Base-by-base conservation (phyloP, 148 eudicot species). In the Tetragonia tetragonoides region DNA sequence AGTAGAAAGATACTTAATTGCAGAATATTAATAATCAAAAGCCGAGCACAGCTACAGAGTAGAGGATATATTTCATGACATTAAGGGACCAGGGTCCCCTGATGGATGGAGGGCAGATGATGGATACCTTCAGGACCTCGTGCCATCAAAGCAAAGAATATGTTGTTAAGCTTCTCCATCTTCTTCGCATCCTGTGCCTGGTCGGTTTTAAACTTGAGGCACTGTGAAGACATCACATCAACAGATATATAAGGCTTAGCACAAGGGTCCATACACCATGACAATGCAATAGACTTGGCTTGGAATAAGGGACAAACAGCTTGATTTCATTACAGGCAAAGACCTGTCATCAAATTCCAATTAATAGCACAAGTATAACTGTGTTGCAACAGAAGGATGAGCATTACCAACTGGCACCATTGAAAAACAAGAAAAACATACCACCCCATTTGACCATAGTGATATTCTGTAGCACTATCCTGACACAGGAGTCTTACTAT, bases 111-210 rank as follows among this genome's bases (percentile, higher is more conserved):
- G 28, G 70, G 62, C 20, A 66, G 57, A 73, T 21, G 56, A 61
- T 44, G 46, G 10, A 72, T 87, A 92, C 97, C 95, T 81, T 95
- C 96, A 73, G 97, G 97, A 77, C 96, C 96, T n/a, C 95, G 97
- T 80, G 98, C 91, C 98, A 88, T 89, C 84, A 92, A 72, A 64
- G 89, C 84, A 77, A 95, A 95, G 83, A 95, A 90, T 66, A 95
- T 89, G 74, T 89, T 94, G 81, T 95, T 92, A 53, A 91, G 87
- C 87, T 95, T 92, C 86, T 92, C 98, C 98, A 92, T 92, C 86
- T 92, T 95, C 85, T 88, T 92, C 28, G 95, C 98, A 84, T 94
- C 97, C 57, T 94, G 95, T 12, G 90, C 93, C 78, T 95, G 98
- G 83, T 90, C 97, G 11, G 97, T 92, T 91, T 95, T 95, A 77